Base-by-base conservation (phyloP, 2,329 filamentous ascomycete genomes). In the Penicillium sp. region DNA sequence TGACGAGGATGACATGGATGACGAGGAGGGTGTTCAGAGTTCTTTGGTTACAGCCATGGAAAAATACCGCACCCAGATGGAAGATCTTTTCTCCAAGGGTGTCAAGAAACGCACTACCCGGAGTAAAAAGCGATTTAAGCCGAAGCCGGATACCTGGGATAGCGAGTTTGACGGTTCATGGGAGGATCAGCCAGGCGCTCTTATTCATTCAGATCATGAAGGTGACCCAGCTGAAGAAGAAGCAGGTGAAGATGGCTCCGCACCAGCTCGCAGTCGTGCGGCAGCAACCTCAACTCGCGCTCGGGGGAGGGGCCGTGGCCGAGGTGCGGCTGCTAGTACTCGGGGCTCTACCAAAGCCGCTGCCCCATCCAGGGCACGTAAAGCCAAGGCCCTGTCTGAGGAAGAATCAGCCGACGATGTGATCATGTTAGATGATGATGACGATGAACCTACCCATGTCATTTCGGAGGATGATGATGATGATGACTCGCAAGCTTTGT, bases 151-250 rank as follows among this genome's bases (percentile, higher is more conserved):
- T 11, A 82, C 81, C 2, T 98, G 93, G 92, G 91, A 98, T 69
- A 90, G 86, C n/a, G 93, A 98, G 63, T 78, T 93, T 26, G 89
- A 96, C 49, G 95, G 93, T 0, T 82, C 83, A 50, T 98, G 93
- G 93, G 89, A 89, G 58, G 89, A 95, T 48, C 86, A 91, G 57
- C 85, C 90, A 0, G 87, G 84, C 8, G 90, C 88, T 1, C 73
- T 86, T 5, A 80, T 86, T 45, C 76, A 76, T 56, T 78, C 78
- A 3, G 80, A 83, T n/a, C 71, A 79, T 21, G 76, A 82, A 58
- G 77, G 79, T 16, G 79, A 78, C 14, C 71, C 69, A 13, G 66
- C 69, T n/a, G 77, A 76, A 35, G 79, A 77, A 35, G 77, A 79
- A 31, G 78, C 79, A 16, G 69, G 75, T 14, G 77, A 82, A 56